Conservation (phyloP, 1,284 basidiomycete genomes). For the Apiotrichum domesticum region DNA sequence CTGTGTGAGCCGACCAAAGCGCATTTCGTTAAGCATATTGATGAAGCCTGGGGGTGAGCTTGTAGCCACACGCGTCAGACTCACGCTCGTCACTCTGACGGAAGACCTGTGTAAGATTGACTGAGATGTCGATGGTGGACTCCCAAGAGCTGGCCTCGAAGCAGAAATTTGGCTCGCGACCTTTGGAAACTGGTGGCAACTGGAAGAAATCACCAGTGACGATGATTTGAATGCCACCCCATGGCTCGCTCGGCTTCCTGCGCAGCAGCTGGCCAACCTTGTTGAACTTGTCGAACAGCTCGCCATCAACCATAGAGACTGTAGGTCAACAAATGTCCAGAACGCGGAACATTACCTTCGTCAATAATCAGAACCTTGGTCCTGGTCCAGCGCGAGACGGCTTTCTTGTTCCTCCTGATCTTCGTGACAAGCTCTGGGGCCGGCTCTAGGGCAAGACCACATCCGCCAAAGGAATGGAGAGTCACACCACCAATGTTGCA, state of each 20-base stretch:
- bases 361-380: constrained; percentile 86
- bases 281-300: constrained; percentile 53
- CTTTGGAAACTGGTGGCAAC: constrained; percentile 79
- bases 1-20: constrained; percentile 63
- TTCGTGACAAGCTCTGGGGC: constrained; percentile 61
- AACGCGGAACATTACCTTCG: constrained; percentile 58
- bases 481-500: constrained; percentile 92
- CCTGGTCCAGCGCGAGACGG: constrained; percentile 61
- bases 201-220: constrained; percentile 97
- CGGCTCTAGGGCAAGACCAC: constrained; percentile 72
- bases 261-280: constrained; percentile 50
- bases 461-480: constrained; percentile 84
- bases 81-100: constrained; percentile 54
- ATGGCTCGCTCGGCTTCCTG: constrained; percentile 59
- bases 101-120: constrained; percentile 87
- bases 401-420: constrained; percentile 65
- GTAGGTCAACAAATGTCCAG: neutral
- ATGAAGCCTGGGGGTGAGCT: constrained; percentile 59
- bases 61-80: constrained; percentile 14
- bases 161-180: constrained; percentile 57
- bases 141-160: constrained; percentile 86
- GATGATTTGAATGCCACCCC: constrained; percentile 93
- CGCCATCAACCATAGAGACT: constrained; percentile 98
- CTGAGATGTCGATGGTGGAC: constrained; percentile 65
- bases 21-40: constrained; percentile 84